These are phyloP conservation scores for Erythrophleum ivorense DNA, from an alignment of 331 rosid species.

Conservation along the genomic window DNA sequence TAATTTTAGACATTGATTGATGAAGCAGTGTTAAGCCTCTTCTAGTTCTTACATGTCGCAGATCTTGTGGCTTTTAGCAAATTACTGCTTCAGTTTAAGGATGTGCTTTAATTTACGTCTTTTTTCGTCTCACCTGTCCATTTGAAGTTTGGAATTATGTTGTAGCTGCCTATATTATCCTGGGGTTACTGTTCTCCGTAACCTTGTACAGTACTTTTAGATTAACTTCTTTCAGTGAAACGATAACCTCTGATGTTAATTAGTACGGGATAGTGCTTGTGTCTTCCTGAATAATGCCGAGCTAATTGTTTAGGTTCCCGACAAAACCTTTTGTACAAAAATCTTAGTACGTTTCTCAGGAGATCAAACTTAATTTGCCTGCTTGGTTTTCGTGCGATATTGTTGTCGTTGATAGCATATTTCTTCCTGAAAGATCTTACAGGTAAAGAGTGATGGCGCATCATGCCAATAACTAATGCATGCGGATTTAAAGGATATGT, in stretches of 20 bases:
- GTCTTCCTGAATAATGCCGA: slow-evolving; percentile 16
- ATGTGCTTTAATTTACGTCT: not conserved
- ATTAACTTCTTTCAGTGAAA: not conserved
- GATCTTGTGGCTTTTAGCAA: slow-evolving; percentile 45
- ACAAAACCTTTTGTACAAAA: not conserved
- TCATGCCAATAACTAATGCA: not conserved
- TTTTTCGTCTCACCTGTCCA: not conserved
- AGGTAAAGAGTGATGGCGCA: slow-evolving; percentile 31
- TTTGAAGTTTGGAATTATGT: not conserved
- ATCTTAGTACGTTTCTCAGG: not conserved
- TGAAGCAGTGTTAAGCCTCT: slow-evolving; percentile 17
- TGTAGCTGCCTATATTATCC: not conserved
- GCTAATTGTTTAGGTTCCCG: slow-evolving; percentile 6
- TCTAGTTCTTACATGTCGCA: slow-evolving; percentile 7
- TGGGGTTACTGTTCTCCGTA: not conserved
- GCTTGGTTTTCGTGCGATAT: slow-evolving; percentile 15
- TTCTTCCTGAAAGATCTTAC: not conserved
- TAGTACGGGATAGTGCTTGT: slow-evolving; percentile 3
- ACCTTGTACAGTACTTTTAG: not conserved
- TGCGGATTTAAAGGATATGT: slow-evolving; percentile 1
- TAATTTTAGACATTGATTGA: slow-evolving; percentile 24
- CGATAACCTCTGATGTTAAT: not conserved
- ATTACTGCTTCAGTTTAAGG: slow-evolving; percentile 7
- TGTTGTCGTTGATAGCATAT: slow-evolving; percentile 36
- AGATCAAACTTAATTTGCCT: slow-evolving; percentile 2